phyloP scores from a whole-genome alignment of 2,329 filamentous ascomycete species.

The Coniochaeta prunicola region DNA sequence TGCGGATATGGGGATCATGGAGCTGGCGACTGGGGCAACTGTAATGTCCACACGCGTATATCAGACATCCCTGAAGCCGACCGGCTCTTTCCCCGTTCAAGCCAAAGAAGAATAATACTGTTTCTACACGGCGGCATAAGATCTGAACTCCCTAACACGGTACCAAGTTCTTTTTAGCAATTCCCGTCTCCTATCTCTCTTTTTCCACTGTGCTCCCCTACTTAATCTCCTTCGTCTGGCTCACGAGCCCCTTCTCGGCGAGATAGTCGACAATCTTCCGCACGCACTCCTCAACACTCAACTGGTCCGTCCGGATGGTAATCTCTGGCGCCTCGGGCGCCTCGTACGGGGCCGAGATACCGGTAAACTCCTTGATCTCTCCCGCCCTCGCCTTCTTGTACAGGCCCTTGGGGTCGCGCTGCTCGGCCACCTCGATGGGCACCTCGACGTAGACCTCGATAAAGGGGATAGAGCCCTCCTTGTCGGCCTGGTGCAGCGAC shows the following conservation, averaged over 20 bases:
- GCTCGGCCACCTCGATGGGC: slow-evolving; percentile 83
- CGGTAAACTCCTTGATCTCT: slow-evolving; percentile 95
- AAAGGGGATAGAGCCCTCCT: slow-evolving; percentile 71
- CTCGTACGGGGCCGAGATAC: slow-evolving; percentile 93
- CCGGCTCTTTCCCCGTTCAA: not conserved
- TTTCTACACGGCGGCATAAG: not conserved
- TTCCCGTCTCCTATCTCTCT: not conserved
- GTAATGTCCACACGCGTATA: not conserved
- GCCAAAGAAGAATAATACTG: not conserved
- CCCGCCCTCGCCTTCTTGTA: slow-evolving; percentile 96
- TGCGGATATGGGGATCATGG: not conserved
- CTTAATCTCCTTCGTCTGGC: slow-evolving; percentile 20
- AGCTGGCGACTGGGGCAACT: not conserved
- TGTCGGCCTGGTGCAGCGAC: slow-evolving; percentile 61
- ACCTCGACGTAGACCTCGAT: slow-evolving; percentile 93
- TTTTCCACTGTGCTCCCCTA: not conserved
- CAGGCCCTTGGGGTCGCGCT: slow-evolving; percentile 92
- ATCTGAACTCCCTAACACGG: not conserved
- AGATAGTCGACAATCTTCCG: slow-evolving; percentile 76
- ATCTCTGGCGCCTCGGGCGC: slow-evolving; percentile 80
- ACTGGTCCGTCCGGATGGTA: slow-evolving; percentile 73
- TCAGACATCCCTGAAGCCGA: not conserved
- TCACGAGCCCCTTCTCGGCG: slow-evolving; percentile 57
- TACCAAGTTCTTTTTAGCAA: not conserved
- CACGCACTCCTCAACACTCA: slow-evolving; percentile 83